phyloP scores from a whole-genome alignment of 1,139 yeast genomes.

The Kluyveromyces sp. region DNA sequence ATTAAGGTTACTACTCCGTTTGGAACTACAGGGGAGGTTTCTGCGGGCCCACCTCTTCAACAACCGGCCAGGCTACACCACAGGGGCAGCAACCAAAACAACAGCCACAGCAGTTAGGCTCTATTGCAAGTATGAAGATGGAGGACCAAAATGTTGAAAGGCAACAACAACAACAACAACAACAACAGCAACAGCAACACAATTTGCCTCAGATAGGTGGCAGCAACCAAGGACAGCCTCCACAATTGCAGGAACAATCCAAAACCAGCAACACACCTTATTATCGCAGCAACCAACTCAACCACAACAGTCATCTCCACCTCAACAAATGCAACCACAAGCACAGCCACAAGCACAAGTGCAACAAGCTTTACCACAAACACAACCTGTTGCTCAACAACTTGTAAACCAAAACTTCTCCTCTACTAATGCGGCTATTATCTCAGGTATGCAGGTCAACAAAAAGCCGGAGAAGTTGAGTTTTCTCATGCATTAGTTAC shows the following conservation, averaged over 20 bases:
- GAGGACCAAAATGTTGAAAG: neutral
- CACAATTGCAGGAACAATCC: conserved; percentile 13
- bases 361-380: conserved; percentile 8
- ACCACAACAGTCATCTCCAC: conserved; percentile 4
- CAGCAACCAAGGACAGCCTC: conserved; percentile 9
- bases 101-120: neutral
- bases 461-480: conserved; percentile 76
- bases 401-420: neutral
- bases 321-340: conserved; percentile 16
- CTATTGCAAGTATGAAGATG: neutral
- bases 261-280: conserved; percentile 8
- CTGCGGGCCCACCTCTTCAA: conserved; percentile 10
- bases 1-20: conserved; percentile 93
- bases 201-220: conserved; percentile 1
- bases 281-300: neutral
- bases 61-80: neutral
- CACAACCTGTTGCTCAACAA: neutral
- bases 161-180: neutral
- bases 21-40: conserved; percentile 54
- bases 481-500: conserved; percentile 95
- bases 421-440: neutral
- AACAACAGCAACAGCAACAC: neutral
- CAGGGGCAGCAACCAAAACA: too few relatives aligned
- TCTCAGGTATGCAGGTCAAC: neutral
- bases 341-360: conserved; percentile 4